phyloP scores from a whole-genome alignment of 2,329 filamentous ascomycete species.

The Epichloe elymi region DNA sequence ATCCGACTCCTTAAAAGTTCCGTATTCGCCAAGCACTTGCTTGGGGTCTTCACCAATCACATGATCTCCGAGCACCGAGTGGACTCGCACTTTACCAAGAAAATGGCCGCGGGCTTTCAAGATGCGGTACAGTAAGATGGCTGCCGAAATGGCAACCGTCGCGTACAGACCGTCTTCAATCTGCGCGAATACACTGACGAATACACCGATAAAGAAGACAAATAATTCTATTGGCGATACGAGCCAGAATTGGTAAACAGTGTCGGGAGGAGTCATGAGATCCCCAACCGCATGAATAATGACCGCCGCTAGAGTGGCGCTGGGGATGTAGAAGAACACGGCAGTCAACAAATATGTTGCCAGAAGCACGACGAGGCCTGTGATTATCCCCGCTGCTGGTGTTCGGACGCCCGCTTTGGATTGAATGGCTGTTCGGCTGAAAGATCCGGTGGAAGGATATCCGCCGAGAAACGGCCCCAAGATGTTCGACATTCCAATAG shows the following conservation, averaged over 20 bases:
- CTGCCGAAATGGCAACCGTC: conserved; percentile 65
- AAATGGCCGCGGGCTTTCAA: conserved; percentile 74
- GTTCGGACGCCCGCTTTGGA: conserved; percentile 92
- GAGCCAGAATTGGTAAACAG: conserved; percentile 88
- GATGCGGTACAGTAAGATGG: conserved; percentile 69
- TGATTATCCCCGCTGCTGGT: conserved; percentile 80
- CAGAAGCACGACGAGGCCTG: conserved; percentile 70
- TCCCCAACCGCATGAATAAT: conserved; percentile 95
- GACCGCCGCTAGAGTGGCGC: conserved; percentile 65
- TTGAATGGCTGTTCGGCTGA: conserved; percentile 92
- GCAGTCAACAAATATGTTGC: conserved; percentile 80
- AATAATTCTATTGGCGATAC: conserved; percentile 81
- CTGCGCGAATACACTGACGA: conserved; percentile 74
- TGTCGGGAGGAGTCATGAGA: conserved; percentile 80
- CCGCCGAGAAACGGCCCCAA: conserved; percentile 84
- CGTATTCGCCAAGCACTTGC: conserved; percentile 38
- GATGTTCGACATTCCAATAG: conserved; percentile 82
- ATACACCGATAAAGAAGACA: conserved; percentile 86
- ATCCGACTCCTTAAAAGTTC: conserved; percentile 34
- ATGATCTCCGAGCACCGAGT: conserved; percentile 70
- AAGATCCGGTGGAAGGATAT: conserved; percentile 88
- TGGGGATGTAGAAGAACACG: conserved; percentile 90
- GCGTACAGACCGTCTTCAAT: conserved; percentile 92
- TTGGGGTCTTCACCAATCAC: conserved; percentile 48
- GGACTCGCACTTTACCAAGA: conserved; percentile 53